Evolutionary conservation across 108 stramenopile genomes (phyloP).

Genomic region (Aurantiochytrium sp.): DNA sequence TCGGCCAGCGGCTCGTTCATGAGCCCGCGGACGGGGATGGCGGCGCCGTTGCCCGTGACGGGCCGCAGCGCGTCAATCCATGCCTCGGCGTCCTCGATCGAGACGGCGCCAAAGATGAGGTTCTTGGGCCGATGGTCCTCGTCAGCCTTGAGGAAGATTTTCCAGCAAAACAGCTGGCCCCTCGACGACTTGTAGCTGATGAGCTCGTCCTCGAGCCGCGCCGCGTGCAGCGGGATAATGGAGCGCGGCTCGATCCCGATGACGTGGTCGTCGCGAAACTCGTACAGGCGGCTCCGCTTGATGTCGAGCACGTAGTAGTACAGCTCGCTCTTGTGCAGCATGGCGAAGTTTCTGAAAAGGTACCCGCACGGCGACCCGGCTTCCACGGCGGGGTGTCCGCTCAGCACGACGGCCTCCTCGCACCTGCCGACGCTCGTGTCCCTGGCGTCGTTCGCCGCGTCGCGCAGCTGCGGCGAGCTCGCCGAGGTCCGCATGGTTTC

Average conservation of each 20-base stretch:
- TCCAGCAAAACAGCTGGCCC: slow-evolving; percentile 5
- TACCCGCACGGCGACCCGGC: not conserved
- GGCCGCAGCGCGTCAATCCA: not conserved
- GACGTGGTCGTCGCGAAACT: not conserved
- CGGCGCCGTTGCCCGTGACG: not conserved
- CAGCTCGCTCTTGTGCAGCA: not conserved
- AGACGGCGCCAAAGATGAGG: not conserved
- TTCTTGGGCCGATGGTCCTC: not conserved
- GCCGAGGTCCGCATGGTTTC: not conserved
- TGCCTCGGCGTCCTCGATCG: not conserved
- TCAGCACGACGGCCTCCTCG: not conserved
- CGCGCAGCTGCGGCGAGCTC: not conserved
- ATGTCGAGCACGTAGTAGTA: slow-evolving; percentile 7
- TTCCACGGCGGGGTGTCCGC: not conserved
- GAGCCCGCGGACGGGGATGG: not conserved
- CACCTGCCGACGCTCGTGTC: not conserved
- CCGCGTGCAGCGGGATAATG: not conserved
- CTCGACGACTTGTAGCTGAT: not conserved
- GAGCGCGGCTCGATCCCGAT: not conserved
- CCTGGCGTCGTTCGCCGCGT: not conserved
- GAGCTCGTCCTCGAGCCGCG: slow-evolving; percentile 2
- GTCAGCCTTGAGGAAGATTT: not conserved
- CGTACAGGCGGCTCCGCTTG: not conserved
- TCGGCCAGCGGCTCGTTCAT: not conserved
- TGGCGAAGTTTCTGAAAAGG: not conserved